Base-by-base conservation (phyloP, 129 eudicot genomes). In the Flaveria brownii region DNA sequence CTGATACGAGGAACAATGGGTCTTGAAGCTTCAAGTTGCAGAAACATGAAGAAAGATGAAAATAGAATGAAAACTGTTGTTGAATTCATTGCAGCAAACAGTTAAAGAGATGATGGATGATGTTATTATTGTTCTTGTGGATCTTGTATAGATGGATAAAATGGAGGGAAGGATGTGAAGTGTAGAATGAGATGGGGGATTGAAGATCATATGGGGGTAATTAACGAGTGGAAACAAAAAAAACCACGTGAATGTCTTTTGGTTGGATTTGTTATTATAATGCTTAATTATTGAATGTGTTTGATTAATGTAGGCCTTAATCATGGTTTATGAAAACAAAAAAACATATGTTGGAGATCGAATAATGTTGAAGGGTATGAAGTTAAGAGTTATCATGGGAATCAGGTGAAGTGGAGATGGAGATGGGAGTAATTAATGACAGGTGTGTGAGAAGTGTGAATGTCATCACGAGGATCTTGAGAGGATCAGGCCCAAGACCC, bases 1-100 rank as follows among this genome's bases (percentile, higher is more conserved):
- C 89, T 87, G 79, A 93, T 86, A 76, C 84, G 92, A 36, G 83
- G 83, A 50, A 41, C 22, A 28, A 22, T 56, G 15, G 85, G 68
- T 74, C 77, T 90, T 57, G 78, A 26, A 72, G 78, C 67, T 62
- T 64, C 90, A 77, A 82, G 81, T 73, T 77, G 88, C 25, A 63
- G 17, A 70, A 78, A 69, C 81, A 54, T 75, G 73, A 23, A 72
- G 46, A 73, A 5, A 49, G 75, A 9, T 42, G 55, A 65, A 41
- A 79, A 12, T n/a, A 79, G 15, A 25, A 64, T 6, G 57, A 72
- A n/a, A 43, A 71, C 36, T 18, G 57, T 71, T 50, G 72, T 63
- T 52, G 57, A 41, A 18, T 71, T 47, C 77, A 79, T 79, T 4
- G 71, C 8, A 39, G 5, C 11, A 72, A 56, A 36, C 33, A 28